Conservation (phyloP, 2,329 filamentous ascomycete genomes). For the Macroventuria anomochaeta region DNA sequence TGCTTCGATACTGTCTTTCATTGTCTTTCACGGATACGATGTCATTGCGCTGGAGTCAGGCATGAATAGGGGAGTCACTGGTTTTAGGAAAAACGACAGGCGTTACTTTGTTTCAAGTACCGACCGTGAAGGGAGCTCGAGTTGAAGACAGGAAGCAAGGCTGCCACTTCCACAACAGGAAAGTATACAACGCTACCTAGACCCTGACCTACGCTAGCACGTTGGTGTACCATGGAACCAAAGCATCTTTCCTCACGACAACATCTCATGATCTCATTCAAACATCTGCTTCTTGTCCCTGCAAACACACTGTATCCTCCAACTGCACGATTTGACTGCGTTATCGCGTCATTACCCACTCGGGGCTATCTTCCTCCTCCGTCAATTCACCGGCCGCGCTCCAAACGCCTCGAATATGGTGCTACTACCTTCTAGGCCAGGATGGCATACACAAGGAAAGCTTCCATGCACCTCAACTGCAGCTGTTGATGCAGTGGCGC, state of each 20-base stretch:
- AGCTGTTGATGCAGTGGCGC: conserved; percentile 1
- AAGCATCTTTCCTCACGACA: not conserved
- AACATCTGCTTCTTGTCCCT: not conserved
- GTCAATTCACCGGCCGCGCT: not conserved
- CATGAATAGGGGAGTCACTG: not conserved
- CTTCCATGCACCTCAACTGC: conserved; percentile 1
- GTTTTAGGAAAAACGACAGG: not conserved
- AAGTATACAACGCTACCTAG: not conserved
- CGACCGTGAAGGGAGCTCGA: not conserved
- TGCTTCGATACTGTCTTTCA: not conserved
- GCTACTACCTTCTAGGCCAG: not conserved
- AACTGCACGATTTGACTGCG: not conserved
- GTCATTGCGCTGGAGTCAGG: conserved; percentile 4
- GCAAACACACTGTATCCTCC: too few relatives aligned
- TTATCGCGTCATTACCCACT: not conserved
- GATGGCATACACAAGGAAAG: not conserved
- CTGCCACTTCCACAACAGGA: not conserved
- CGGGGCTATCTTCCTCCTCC: not conserved
- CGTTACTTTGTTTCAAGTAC: not conserved
- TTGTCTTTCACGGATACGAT: not conserved
- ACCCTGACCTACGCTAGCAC: conserved; percentile 1
- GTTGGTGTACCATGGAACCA: not conserved
- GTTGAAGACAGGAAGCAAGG: conserved; percentile 1
- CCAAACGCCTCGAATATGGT: conserved; percentile 1
- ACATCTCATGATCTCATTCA: not conserved